phyloP scores from a whole-genome alignment of 495 filamentous ascomycete genomes.

The Aspergillus panamensis region DNA sequence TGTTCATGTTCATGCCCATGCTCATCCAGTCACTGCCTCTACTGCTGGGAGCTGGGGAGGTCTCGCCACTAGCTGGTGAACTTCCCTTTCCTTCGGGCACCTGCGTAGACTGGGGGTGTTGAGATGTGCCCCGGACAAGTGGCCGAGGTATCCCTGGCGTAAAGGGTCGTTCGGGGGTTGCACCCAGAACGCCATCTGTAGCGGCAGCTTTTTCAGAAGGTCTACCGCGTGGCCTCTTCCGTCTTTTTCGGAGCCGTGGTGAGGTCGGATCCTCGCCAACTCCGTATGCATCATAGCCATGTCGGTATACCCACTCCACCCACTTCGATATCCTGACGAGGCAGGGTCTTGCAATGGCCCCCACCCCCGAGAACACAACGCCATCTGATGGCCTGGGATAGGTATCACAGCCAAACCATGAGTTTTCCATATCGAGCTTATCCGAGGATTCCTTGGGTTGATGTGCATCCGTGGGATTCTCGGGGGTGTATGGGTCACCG shows the following conservation, averaged over 20 bases:
- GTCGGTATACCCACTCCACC: slow-evolving; percentile 78
- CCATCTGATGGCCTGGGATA: slow-evolving; percentile 71
- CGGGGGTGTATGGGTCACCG: slow-evolving; percentile 48
- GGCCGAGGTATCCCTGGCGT: slow-evolving; percentile 46
- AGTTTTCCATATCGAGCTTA: slow-evolving; percentile 9
- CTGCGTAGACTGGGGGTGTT: slow-evolving; percentile 25
- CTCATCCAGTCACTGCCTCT: slow-evolving; percentile 24
- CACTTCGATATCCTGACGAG: slow-evolving; percentile 67
- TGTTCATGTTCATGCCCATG: slow-evolving; percentile 29
- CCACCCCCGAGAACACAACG: slow-evolving; percentile 75
- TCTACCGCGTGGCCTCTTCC: slow-evolving; percentile 27
- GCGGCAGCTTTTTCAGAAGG: slow-evolving; percentile 5
- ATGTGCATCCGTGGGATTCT: slow-evolving; percentile 11
- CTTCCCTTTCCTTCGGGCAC: slow-evolving; percentile 12
- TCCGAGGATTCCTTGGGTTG: not conserved
- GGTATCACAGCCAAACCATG: slow-evolving; percentile 65
- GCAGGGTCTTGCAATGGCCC: slow-evolving; percentile 60
- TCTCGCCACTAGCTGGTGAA: slow-evolving; percentile 16
- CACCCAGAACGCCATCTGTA: slow-evolving; percentile 16
- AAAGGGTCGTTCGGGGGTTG: slow-evolving; percentile 28
- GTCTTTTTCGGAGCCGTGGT: slow-evolving; percentile 43
- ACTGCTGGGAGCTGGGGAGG: slow-evolving; percentile 21
- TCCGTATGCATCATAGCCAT: slow-evolving; percentile 77
- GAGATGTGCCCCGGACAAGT: slow-evolving; percentile 32
- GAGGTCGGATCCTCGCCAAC: slow-evolving; percentile 68